Base-by-base conservation (phyloP, 2,329 filamentous ascomycete species). In the Pestalotiopsis sp. region DNA sequence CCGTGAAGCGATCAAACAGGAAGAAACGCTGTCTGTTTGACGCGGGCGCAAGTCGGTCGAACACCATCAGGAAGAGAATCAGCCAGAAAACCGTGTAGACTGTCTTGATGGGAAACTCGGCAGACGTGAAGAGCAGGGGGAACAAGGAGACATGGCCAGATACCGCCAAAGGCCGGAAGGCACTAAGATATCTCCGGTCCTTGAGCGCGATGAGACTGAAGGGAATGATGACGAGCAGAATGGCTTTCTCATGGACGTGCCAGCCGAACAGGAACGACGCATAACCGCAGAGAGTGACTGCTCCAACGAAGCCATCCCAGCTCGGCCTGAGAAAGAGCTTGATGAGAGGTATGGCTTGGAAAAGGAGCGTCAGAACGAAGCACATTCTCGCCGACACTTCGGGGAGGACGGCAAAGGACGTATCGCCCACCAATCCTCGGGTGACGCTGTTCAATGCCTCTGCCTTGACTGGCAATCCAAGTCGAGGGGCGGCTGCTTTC, bases 201-300 rank as follows among this genome's bases (percentile, higher is more conserved):
- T 92, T 92, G 65, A 98, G 88, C 0, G 95, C 95, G 70, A 98
- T 91, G 70, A 99, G 87, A 74, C 93, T 97, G 84, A 98, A 98
- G 0, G 96, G 96, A 63, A 98, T 93, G 73, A 99, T 94, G 77
- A 98, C 92, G 23, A 98, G 88, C 25, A 99, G 87, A 68, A 99
- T 93, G 1, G 96, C 96, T 81, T 99, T 99, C 78, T 99, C 96
- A 76, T 99, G 96, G 9, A 99, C 96, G 77, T 99, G 96, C 94
- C 95, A 99, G 68, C 96, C 95, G 75, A 98, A 98, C 11, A 99
- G 86, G 82, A 99, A 99, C 0, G 95, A 98, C 0, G 95, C 93
- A 77, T 98, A 99, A 69, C 93, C 96, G 77, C 96, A 98, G 17
- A 98, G 89, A 0, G 95, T 98, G 59, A 97, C 88, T 0, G 94